These are phyloP conservation scores for Tillandsia fasciculata DNA, from an alignment of 176 grass and related monocot species.

Conservation along the genomic window DNA sequence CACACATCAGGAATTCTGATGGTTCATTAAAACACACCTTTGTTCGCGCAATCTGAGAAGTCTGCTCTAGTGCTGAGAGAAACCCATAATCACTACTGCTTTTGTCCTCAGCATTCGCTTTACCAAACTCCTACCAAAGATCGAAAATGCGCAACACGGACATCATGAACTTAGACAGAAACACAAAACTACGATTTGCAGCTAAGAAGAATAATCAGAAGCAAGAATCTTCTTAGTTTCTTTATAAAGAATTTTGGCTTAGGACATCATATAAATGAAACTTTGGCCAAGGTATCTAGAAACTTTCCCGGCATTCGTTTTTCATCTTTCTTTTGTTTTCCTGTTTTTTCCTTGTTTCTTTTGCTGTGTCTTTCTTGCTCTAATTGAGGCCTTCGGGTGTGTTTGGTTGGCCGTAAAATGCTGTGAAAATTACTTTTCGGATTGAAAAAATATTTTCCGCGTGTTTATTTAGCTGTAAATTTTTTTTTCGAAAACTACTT, in stretches of 20 bases:
- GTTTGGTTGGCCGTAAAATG: too few species aligned
- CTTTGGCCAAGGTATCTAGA: background rate
- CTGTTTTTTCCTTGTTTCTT: too few species aligned
- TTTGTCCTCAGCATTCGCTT: background rate
- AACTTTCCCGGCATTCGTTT: background rate
- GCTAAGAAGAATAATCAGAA: too few species aligned
- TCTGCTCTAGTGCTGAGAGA: conserved; percentile 2
- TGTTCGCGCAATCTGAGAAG: background rate
- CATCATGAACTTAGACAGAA: background rate
- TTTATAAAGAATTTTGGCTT: background rate
- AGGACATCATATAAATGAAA: background rate
- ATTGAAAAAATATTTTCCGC: too few species aligned
- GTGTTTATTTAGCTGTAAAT: too few species aligned
- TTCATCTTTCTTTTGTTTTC: too few species aligned
- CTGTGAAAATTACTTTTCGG: too few species aligned
- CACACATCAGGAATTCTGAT: background rate
- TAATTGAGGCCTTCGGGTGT: too few species aligned
- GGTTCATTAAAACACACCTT: background rate
- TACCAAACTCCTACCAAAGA: conserved; percentile 6
- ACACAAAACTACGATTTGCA: too few species aligned
- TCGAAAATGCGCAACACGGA: background rate
- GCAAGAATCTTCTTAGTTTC: background rate
- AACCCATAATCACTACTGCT: background rate
- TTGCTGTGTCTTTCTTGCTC: too few species aligned
- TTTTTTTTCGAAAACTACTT: too few species aligned